Evolutionary conservation across 2,329 filamentous ascomycete genomes (phyloP).

Genomic region (Aquanectria penicillioides): DNA sequence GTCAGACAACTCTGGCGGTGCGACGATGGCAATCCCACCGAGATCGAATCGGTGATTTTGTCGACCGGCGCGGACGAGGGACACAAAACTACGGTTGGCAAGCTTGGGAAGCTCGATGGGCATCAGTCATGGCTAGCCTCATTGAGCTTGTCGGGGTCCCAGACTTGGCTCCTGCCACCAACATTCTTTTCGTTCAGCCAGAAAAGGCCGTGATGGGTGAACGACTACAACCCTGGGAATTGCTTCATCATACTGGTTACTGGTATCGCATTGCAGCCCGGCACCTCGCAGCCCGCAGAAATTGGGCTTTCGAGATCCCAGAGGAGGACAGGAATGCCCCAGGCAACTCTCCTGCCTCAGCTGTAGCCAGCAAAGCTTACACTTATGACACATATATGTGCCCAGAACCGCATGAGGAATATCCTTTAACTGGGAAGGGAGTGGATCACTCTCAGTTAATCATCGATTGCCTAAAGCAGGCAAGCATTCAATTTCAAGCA

Average conservation of each 20-base stretch:
- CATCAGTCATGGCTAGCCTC: constrained; percentile 69
- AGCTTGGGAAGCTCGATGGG: constrained; percentile 87
- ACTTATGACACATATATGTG: constrained; percentile 75
- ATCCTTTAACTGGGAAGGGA: constrained; percentile 60
- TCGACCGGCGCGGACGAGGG: constrained; percentile 86
- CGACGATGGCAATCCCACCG: constrained; percentile 84
- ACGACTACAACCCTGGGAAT: constrained; percentile 69
- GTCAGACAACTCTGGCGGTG: constrained; percentile 81
- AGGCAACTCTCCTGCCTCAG: constrained; percentile 57
- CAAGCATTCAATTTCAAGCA: constrained; percentile 63
- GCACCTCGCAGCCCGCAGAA: constrained; percentile 64
- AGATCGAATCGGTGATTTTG: constrained; percentile 76
- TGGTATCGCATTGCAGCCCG: constrained; percentile 71
- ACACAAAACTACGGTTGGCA: constrained; percentile 92
- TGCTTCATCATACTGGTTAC: constrained; percentile 73
- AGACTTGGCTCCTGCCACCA: constrained; percentile 57
- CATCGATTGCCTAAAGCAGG: constrained; percentile 60
- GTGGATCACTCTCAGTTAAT: constrained; percentile 67
- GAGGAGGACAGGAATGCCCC: constrained; percentile 66
- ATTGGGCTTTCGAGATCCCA: constrained; percentile 65
- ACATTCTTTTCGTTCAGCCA: constrained; percentile 61
- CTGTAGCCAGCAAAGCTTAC: constrained; percentile 61
- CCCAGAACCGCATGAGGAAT: constrained; percentile 69
- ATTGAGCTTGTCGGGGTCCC: constrained; percentile 64
- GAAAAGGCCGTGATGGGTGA: constrained; percentile 69